These are phyloP conservation scores for Penicillium sp. DNA, from an alignment of 2,329 filamentous ascomycete genomes.

Conservation along the genomic window DNA sequence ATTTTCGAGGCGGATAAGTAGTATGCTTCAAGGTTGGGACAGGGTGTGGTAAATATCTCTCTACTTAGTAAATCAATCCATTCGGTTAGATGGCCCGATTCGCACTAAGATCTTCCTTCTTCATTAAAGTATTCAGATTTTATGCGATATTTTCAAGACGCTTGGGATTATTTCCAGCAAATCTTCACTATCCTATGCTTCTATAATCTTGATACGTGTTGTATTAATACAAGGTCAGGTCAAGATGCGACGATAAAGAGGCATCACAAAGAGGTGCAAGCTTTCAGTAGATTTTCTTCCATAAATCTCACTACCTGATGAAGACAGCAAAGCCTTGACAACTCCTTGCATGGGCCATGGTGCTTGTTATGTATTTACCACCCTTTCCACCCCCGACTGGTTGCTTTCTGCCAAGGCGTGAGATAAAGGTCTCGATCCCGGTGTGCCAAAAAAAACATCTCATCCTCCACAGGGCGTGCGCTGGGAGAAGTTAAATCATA, in stretches of 20 bases:
- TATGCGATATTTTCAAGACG: too few relatives aligned
- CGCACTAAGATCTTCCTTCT: background rate
- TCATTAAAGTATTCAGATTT: too few relatives aligned
- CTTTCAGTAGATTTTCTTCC: too few relatives aligned
- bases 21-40: background rate
- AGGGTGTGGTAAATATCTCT: background rate
- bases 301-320: too few relatives aligned
- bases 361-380: background rate
- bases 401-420: background rate
- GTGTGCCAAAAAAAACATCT: background rate
- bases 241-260: too few relatives aligned
- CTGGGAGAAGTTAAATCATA: background rate
- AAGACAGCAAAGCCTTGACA: too few relatives aligned
- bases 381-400: background rate
- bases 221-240: too few relatives aligned
- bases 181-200: too few relatives aligned
- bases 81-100: background rate
- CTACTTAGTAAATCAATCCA: background rate
- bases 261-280: too few relatives aligned
- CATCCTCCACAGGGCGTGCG: background rate
- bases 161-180: too few relatives aligned
- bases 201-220: too few relatives aligned
- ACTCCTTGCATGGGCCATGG: too few relatives aligned
- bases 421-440: background rate
- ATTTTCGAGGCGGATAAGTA: conserved; percentile 56